Percentiles rank a stretch among this genome's conserved stretches.
Conservation (phyloP, 345 rosid species). For the Murraya koenigii region DNA sequence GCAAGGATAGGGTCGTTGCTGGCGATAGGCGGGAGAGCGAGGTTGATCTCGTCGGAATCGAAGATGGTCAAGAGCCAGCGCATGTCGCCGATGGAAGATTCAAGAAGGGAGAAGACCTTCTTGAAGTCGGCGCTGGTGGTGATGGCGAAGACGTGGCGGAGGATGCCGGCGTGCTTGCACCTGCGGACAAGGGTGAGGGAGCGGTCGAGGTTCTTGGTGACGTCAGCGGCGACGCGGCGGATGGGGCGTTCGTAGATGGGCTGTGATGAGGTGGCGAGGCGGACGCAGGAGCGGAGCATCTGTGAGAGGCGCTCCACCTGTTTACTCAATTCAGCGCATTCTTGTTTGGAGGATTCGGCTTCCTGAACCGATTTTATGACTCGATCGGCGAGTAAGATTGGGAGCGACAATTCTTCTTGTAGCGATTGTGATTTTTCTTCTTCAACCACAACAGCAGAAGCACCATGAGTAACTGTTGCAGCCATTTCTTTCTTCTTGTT, state of each 20-base stretch:
- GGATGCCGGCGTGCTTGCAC: slow-evolving; percentile 48
- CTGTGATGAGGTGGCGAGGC: slow-evolving; percentile 34
- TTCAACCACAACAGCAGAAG: slow-evolving; percentile 1
- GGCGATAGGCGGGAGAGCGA: slow-evolving; percentile 61
- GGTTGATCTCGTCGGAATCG: slow-evolving; percentile 38
- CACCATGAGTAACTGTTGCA: slow-evolving; percentile 1
- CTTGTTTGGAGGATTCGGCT: slow-evolving; percentile 41
- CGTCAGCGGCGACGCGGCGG: slow-evolving; percentile 50
- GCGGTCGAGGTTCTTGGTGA: slow-evolving; percentile 56
- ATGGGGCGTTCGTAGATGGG: slow-evolving; percentile 56
- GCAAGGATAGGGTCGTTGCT: slow-evolving; percentile 68
- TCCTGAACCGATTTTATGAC: slow-evolving; percentile 39
- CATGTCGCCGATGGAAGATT: slow-evolving; percentile 59
- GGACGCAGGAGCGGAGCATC: slow-evolving; percentile 55
- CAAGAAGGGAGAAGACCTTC: slow-evolving; percentile 43
- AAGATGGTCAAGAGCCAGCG: slow-evolving; percentile 51
- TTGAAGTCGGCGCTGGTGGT: slow-evolving; percentile 52
- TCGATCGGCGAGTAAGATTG: slow-evolving; percentile 43
- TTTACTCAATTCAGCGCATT: slow-evolving; percentile 41
- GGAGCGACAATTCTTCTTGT: slow-evolving; percentile 34
- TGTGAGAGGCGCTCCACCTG: slow-evolving; percentile 49
- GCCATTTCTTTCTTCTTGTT: not conserved
- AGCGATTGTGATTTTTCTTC: slow-evolving; percentile 28
- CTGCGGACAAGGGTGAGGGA: slow-evolving; percentile 51
- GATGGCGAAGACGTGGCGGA: slow-evolving; percentile 62